A percentile compares a stretch with the other conserved stretches of the same genome.
Evolutionary conservation across 106 monocot species (phyloP).

Genomic region (Iris macrosiphon): DNA sequence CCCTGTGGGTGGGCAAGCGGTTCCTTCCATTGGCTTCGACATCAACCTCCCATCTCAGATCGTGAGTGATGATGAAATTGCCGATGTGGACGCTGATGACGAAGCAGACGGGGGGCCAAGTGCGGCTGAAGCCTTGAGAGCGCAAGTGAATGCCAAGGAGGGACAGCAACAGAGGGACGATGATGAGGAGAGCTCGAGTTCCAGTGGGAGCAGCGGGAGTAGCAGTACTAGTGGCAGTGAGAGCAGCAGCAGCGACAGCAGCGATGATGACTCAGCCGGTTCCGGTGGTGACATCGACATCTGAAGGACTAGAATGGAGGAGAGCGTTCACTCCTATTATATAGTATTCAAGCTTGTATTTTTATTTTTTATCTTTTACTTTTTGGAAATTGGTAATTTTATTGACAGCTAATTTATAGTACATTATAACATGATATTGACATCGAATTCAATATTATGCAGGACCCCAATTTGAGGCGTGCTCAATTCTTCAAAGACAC

Average conservation of each 20-base stretch:
- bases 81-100: constrained; percentile 71
- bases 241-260: constrained; percentile 53
- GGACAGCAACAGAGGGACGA: constrained; percentile 21
- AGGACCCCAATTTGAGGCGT: too few species aligned
- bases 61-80: constrained; percentile 72
- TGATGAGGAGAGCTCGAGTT: constrained; percentile 36
- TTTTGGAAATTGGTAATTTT: too few species aligned
- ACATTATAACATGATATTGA: too few species aligned
- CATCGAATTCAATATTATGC: too few species aligned
- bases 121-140: constrained; percentile 65
- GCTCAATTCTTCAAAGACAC: too few species aligned
- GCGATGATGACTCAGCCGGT: constrained; percentile 68
- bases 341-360: too few species aligned
- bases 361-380: too few species aligned
- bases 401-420: too few species aligned
- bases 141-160: constrained; percentile 62
- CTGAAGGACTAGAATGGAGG: too few species aligned
- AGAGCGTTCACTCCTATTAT: too few species aligned
- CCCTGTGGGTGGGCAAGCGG: constrained; percentile 7
- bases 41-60: constrained; percentile 43
- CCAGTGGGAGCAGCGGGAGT: constrained; percentile 53
- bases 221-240: constrained; percentile 50
- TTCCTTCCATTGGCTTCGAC: constrained; percentile 21
- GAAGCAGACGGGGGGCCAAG: constrained; percentile 49
- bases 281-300: constrained; percentile 78